Evolutionary conservation across 331 rosid species (phyloP), one percentile per base, ranked within the genome.

Genomic region (Erythrophleum ivorense): DNA sequence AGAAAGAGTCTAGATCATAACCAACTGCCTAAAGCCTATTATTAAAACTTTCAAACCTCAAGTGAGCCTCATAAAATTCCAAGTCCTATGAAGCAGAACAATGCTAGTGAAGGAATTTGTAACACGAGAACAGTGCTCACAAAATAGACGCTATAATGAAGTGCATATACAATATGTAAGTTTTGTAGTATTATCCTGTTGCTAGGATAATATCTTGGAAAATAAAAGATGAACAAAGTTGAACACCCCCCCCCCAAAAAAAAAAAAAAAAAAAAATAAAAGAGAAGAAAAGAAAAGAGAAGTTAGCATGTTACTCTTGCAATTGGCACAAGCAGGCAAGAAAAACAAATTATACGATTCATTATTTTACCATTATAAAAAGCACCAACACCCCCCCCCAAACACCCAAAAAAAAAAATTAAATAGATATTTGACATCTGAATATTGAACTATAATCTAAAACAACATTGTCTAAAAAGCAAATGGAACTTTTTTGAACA

Each of bases 61-160:
- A 14, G 43, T 11, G 7, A 62, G 82, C 62, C 71, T 70, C 66
- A 38, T 21, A 78, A 12, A 63, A 36, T 65, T 72, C 75, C 46
- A 29, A 55, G 46, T 48, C 78, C 78, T 19, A 64, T 54, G 41
- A 76, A 36, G 71, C 60, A 78, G 71, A 65, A 80, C 6, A 50
- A 14, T 24, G 50, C 54, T 70, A 70, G 60, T 43, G 76, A 46
- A 38, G 71, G 62, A 63, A 77, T 55, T 15, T 15, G 33, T 7
- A 83, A 69, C 73, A 52, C 14, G 57, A 53, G 57, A 69, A 45
- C 38, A 29, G 52, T 60, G 29, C 29, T 19, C 43, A 16, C 72
- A 38, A 66, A 66, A 18, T 5, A 1, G 31, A 36, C 15, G 71
- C 49, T 65, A 65, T 6, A 15, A 1, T 53, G 19, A 55, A 55